These are phyloP conservation scores for Podospora pseudocomata DNA, from an alignment of 495 filamentous ascomycete species.

Conservation along the genomic window DNA sequence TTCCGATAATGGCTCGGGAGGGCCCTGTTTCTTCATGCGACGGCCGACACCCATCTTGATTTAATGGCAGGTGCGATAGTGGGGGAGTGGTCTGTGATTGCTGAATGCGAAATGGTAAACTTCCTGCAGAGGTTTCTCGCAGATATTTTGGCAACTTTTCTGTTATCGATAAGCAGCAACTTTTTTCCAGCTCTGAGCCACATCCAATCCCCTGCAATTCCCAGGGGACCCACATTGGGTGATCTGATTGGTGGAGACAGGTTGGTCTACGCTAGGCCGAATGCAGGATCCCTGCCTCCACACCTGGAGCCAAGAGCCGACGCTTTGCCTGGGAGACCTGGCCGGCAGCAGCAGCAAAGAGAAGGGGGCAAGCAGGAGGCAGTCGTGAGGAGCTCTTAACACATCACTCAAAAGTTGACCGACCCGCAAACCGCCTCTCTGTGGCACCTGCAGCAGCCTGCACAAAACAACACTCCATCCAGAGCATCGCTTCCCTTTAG, in stretches of 20 bases:
- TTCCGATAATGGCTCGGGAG: slow-evolving; percentile 78
- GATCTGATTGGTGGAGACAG: slow-evolving; percentile 17
- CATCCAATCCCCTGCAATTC: neutral
- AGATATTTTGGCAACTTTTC: slow-evolving; percentile 29
- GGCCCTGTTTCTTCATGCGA: slow-evolving; percentile 93
- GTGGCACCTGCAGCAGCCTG: slow-evolving; percentile 12
- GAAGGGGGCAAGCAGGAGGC: slow-evolving; percentile 15
- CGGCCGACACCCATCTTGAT: slow-evolving; percentile 78
- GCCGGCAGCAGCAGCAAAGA: slow-evolving; percentile 5
- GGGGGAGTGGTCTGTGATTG: neutral
- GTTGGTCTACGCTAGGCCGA: slow-evolving; percentile 5
- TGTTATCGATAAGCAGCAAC: slow-evolving; percentile 33
- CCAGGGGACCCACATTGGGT: neutral
- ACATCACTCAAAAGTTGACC: slow-evolving; percentile 30
- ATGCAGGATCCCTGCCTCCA: slow-evolving; percentile 17
- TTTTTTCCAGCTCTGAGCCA: neutral
- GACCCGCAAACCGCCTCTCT: slow-evolving; percentile 14
- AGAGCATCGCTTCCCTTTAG: slow-evolving; percentile 10
- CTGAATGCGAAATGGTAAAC: neutral
- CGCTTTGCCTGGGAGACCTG: slow-evolving; percentile 14
- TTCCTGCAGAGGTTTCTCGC: neutral
- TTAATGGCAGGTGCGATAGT: slow-evolving; percentile 10
- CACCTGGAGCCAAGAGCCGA: slow-evolving; percentile 16
- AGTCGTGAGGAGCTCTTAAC: slow-evolving; percentile 24
- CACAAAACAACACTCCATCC: slow-evolving; percentile 10